These are phyloP conservation scores for Histomonas meleagridis DNA, from an alignment of 208 protist species.

Conservation along the genomic window DNA sequence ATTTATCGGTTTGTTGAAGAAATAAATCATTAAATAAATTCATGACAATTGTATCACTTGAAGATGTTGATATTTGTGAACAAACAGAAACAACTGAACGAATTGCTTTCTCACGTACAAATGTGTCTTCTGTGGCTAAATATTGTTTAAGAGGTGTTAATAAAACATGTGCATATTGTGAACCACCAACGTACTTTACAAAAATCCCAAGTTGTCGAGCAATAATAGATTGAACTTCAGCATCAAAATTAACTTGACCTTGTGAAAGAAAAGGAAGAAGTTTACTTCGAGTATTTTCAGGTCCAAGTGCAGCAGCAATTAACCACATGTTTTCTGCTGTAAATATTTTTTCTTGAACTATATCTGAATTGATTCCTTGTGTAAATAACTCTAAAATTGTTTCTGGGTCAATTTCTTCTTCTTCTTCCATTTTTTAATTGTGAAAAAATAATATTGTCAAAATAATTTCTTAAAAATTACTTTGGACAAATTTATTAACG, in stretches of 20 bases:
- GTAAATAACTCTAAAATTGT: neutral
- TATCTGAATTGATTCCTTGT: neutral
- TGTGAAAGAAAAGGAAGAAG: neutral
- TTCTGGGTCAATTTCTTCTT: neutral
- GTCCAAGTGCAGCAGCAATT: conserved; percentile 8
- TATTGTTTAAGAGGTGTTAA: neutral
- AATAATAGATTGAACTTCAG: neutral
- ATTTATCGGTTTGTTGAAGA: too few species aligned
- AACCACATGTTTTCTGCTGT: conserved; percentile 28
- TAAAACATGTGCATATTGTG: neutral
- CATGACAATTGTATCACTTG: neutral
- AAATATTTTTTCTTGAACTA: neutral
- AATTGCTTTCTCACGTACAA: conserved; percentile 35
- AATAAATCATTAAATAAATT: neutral
- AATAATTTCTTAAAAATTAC: too few species aligned
- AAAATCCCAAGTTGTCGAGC: conserved; percentile 5
- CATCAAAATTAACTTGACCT: neutral
- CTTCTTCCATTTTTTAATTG: too few species aligned
- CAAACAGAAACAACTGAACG: neutral
- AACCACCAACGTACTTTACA: conserved; percentile 16
- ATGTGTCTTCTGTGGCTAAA: neutral
- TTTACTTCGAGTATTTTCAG: neutral
- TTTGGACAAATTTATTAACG: too few species aligned
- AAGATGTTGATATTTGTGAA: neutral
- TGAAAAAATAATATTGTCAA: too few species aligned